Evolutionary conservation across 2,329 filamentous ascomycete genomes (phyloP).

Genomic region (Pochonia chlamydosporia): DNA sequence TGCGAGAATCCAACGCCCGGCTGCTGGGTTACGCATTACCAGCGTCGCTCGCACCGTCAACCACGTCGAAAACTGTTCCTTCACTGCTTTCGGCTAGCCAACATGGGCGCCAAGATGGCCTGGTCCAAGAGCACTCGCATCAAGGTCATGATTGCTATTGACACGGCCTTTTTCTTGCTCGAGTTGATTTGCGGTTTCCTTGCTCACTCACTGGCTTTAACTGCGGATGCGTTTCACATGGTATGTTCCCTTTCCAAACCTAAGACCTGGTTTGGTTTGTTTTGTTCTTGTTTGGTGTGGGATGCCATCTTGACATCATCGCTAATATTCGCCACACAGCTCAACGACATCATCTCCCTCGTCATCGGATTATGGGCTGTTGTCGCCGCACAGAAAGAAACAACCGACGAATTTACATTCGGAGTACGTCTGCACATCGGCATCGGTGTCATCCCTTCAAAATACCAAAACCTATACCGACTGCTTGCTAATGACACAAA

Average conservation of each 20-base stretch:
- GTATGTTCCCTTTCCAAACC: slow-evolving; percentile 37
- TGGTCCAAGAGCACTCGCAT: slow-evolving; percentile 93
- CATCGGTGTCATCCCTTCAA: too few species aligned
- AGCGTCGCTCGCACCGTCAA: too few species aligned
- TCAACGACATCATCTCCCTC: slow-evolving; percentile 96
- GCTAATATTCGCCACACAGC: slow-evolving; percentile 36
- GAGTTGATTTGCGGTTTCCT: slow-evolving; percentile 82
- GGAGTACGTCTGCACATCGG: slow-evolving; percentile 55
- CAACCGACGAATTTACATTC: slow-evolving; percentile 90
- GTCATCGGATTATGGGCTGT: slow-evolving; percentile 94
- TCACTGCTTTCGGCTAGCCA: too few species aligned
- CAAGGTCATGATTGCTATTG: slow-evolving; percentile 85
- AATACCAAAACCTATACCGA: too few species aligned
- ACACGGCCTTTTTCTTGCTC: slow-evolving; percentile 82
- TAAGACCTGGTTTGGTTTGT: too few species aligned
- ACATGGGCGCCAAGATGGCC: slow-evolving; percentile 51
- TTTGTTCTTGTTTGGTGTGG: not conserved
- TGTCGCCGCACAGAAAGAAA: slow-evolving; percentile 75
- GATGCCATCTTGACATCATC: not conserved
- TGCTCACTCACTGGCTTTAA: slow-evolving; percentile 85
- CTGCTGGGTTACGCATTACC: too few species aligned
- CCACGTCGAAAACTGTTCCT: too few species aligned
- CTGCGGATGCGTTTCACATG: slow-evolving; percentile 99
- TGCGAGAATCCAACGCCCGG: too few species aligned
- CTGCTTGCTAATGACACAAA: slow-evolving; percentile 17